These are phyloP conservation scores for Alternaria brassicae DNA, from an alignment of 2,329 filamentous ascomycete genomes.

Conservation along the genomic window DNA sequence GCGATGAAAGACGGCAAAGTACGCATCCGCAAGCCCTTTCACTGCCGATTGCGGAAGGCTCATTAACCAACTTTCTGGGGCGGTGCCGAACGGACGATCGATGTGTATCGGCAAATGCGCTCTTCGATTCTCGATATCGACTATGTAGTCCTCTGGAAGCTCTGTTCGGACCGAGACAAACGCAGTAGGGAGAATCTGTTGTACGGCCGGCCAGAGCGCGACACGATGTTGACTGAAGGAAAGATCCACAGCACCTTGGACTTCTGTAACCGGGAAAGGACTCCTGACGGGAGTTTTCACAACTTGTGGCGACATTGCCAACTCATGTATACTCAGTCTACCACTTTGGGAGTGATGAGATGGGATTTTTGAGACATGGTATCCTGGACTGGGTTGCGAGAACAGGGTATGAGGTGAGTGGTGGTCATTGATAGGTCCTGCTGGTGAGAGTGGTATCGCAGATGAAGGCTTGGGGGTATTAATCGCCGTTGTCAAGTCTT, in stretches of 20 bases:
- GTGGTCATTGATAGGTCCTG: conserved; percentile 29
- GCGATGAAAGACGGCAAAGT: conserved; percentile 63
- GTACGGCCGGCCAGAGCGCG: conserved; percentile 58
- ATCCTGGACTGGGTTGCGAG: conserved; percentile 41
- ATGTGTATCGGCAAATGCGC: conserved; percentile 53
- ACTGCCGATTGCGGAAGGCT: conserved; percentile 57
- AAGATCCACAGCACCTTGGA: conserved; percentile 43
- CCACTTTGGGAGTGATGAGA: conserved; percentile 24
- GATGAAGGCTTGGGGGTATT: conserved; percentile 28
- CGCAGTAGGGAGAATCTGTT: conserved; percentile 52
- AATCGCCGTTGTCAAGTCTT: conserved; percentile 54
- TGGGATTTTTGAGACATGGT: conserved; percentile 14
- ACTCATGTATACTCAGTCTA: conserved; percentile 30
- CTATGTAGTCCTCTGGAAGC: conserved; percentile 59
- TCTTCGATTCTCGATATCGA: conserved; percentile 58
- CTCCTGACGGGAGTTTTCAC: conserved; percentile 36
- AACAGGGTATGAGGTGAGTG: conserved; percentile 36
- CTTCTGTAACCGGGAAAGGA: conserved; percentile 29
- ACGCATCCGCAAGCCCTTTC: conserved; percentile 61
- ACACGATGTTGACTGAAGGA: conserved; percentile 62
- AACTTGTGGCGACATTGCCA: conserved; percentile 36
- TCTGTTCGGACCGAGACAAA: conserved; percentile 49
- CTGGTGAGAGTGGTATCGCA: conserved; percentile 12
- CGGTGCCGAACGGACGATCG: conserved; percentile 45
- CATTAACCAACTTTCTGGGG: conserved; percentile 54